Conservation (phyloP, 73 alveolate species). For the Paramecium sexaurelia region DNA sequence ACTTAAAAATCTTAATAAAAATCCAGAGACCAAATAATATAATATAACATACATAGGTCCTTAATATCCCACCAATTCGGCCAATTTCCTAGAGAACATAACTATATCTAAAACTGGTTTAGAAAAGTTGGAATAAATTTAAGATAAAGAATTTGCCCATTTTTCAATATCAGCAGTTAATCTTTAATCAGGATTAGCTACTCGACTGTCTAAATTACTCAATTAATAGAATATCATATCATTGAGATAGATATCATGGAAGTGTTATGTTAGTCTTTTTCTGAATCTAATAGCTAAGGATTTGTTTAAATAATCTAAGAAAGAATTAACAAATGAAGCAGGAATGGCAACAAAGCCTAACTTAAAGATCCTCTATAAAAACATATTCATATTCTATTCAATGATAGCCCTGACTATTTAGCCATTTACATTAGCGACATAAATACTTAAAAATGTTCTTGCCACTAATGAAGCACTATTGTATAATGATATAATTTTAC, state of each 20-base stretch:
- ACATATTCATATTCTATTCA: constrained; percentile 60
- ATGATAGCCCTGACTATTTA: constrained; percentile 87
- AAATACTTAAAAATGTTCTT: constrained; percentile 89
- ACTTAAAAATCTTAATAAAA: constrained; percentile 77
- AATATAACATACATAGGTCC: constrained; percentile 83
- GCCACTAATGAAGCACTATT: constrained; percentile 74
- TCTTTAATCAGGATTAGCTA: constrained; percentile 89
- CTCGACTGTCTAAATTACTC: constrained; percentile 83
- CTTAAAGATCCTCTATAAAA: constrained; percentile 70
- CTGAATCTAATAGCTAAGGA: constrained; percentile 83
- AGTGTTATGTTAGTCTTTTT: constrained; percentile 78
- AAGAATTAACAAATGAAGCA: constrained; percentile 87
- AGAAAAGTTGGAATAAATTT: constrained; percentile 81
- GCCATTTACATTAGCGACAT: constrained; percentile 90
- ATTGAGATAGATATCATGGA: constrained; percentile 79
- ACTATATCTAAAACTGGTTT: constrained; percentile 91
- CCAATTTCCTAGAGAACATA: constrained; percentile 86
- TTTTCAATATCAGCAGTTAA: constrained; percentile 89
- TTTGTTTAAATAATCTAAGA: constrained; percentile 79
- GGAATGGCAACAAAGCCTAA: constrained; percentile 88
- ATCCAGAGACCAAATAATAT: constrained; percentile 79
- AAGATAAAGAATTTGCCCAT: constrained; percentile 87
- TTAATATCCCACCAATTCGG: constrained; percentile 90
- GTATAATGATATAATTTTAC: not conserved
- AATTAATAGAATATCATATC: constrained; percentile 88